Percentiles rank a stretch among this genome's conserved stretches.
phyloP scores from a whole-genome alignment of 2,329 filamentous ascomycete species.

The Ophiostoma angusticollis region DNA sequence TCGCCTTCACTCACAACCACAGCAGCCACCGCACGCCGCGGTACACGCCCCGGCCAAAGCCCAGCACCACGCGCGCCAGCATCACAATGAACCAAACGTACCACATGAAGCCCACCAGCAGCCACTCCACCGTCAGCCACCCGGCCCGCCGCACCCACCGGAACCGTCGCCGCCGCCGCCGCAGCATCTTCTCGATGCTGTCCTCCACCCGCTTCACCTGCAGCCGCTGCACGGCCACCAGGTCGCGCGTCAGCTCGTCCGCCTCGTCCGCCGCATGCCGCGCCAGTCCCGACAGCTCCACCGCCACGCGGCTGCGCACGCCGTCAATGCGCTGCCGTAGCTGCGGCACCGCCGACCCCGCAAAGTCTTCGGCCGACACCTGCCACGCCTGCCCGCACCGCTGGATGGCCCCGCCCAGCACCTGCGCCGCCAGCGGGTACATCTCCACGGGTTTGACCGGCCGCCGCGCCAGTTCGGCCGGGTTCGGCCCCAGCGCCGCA shows the following conservation, averaged over 20 bases:
- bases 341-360: constrained; percentile 39
- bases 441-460: constrained; percentile 29
- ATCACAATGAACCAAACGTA: constrained; percentile 85
- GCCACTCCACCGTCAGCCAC: constrained; percentile 79
- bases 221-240: constrained; percentile 64
- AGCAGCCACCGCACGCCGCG: constrained; percentile 64
- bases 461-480: constrained; percentile 20
- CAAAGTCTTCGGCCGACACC: constrained; percentile 46
- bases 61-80: constrained; percentile 52
- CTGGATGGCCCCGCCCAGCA: constrained; percentile 35
- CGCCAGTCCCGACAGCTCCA: constrained; percentile 47
- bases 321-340: constrained; percentile 36
- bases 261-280: constrained; percentile 62
- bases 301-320: constrained; percentile 33
- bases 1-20: constrained; percentile 58
- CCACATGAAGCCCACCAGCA: constrained; percentile 83
- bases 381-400: constrained; percentile 42
- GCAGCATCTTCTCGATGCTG: constrained; percentile 61
- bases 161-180: constrained; percentile 53
- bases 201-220: constrained; percentile 72
- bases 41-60: constrained; percentile 46
- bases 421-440: constrained; percentile 40
- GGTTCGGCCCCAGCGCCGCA: constrained; percentile 26
- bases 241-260: constrained; percentile 62
- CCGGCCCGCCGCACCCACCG: constrained; percentile 63